Base-by-base conservation (phyloP, 192 early-diverging fungal species). In the Gamsiella multidivaricata region DNA sequence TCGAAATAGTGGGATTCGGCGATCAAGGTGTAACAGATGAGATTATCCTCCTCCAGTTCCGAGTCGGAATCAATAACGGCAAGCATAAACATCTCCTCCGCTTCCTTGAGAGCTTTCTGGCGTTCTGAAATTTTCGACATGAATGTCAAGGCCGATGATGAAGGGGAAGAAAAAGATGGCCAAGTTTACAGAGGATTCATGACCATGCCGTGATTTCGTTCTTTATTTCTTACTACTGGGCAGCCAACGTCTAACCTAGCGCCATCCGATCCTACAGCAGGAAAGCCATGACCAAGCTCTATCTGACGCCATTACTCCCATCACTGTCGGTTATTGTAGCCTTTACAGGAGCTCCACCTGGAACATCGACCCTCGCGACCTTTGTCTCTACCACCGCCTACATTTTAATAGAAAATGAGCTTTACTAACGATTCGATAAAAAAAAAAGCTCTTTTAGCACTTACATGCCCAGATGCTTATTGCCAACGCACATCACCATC, bases 81-180 rank as follows among this genome's bases (percentile, higher is more conserved):
- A 46, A 46, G 45, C 45, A n/a, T 18, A 5, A 46, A n/a, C 45
- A 46, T 10, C 15, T 46, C 45, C 45, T 46, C 45, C n/a, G 45
- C 45, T 46, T 46, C 17, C n/a, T 46, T 46, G 9, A 46, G 45
- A 18, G 45, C n/a, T 46, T 46, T 46, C 45, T n/a, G 45, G 45
- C n/a, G 10, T 46, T 46, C 17, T 18, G 45, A 46, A 18, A n/a
- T n/a, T 46, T n/a, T 46, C 15, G 45, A 18, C 45, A 46, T 46
- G 45, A 46, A 18, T 6, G 45, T 46, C 45, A 46, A 18, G n/a
- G n/a, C 6, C n/a, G 6, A 18, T 46, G 17, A 18, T 46, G 45
- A 46, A 12, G 45, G n/a, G 45, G 45, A 46, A n/a, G 45, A 18
- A 39, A 39, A 39, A 39, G 12, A 39, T 9, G 45, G n/a, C n/a